Percentiles rank a stretch among this genome's conserved stretches.
Conservation (phyloP, 352 stramenopile genomes). For the Pythium brassicae region DNA sequence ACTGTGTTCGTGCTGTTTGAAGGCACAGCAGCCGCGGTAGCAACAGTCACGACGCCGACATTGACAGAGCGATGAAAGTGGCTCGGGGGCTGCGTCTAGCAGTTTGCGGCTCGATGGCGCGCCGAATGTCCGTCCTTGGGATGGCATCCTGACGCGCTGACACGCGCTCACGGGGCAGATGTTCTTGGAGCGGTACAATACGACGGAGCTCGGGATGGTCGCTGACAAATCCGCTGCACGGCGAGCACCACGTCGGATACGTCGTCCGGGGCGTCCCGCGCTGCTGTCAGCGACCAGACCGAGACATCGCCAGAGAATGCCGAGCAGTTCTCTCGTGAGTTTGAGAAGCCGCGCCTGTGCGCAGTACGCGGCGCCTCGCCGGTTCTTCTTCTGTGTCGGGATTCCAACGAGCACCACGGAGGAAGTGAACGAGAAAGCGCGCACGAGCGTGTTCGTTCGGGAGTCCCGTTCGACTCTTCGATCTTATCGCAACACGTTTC, state of each 20-base stretch:
- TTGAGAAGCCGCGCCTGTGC: constrained; percentile 65
- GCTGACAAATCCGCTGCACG: constrained; percentile 79
- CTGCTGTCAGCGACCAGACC: no score
- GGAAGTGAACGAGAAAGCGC: constrained; percentile 92
- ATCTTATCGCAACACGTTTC: no score
- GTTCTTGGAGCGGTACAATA: constrained; percentile 89
- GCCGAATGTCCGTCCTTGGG: constrained; percentile 68
- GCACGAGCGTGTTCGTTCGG: constrained; percentile 32
- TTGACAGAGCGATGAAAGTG: constrained; percentile 8
- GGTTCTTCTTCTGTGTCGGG: constrained; percentile 70
- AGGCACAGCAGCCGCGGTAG: constrained; percentile 61
- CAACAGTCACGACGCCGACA: constrained; percentile 12
- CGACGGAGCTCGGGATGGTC: constrained; percentile 92
- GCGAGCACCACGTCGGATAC: constrained; percentile 70
- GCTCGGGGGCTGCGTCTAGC: constrained; percentile 35
- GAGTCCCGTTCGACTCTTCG: no score
- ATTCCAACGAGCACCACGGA: constrained; percentile 93
- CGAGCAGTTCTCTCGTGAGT: constrained; percentile 31
- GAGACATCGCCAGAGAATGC: no score
- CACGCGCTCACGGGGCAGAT: constrained; percentile 71
- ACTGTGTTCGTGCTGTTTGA: constrained; percentile 89
- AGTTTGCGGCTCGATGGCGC: constrained; percentile 85
- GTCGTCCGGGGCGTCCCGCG: constrained; percentile 77
- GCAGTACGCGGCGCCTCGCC: constrained; percentile 76
- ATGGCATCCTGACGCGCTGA: constrained; percentile 83